A percentile compares a stretch with the other conserved stretches of the same genome.
Conservation (phyloP, 805 yeast species). For the Starmerella scarabaei region DNA sequence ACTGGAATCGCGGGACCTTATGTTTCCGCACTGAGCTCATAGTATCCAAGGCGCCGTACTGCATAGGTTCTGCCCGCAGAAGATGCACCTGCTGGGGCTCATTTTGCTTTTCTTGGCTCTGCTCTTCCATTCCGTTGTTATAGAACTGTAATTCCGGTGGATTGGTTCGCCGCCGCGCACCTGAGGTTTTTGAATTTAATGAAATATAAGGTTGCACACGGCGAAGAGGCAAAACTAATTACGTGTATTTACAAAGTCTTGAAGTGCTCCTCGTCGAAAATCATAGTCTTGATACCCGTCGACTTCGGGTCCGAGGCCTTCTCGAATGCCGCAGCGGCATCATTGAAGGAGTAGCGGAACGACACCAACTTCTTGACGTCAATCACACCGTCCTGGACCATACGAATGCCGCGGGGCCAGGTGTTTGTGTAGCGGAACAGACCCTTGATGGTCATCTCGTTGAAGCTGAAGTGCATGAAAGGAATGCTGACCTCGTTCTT, state of each 20-base stretch:
- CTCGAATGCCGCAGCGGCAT: conserved; percentile 37
- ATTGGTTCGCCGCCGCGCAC: too few species aligned
- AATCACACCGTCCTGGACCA: conserved; percentile 34
- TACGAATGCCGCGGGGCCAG: conserved; percentile 44
- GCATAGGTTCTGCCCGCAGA: too few species aligned
- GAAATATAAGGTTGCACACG: not conserved
- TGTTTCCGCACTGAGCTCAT: not conserved
- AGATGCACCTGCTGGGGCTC: too few species aligned
- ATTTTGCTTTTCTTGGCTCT: too few species aligned
- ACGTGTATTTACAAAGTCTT: too few species aligned
- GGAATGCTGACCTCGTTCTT: conserved; percentile 37
- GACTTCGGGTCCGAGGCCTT: conserved; percentile 32
- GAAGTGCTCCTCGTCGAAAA: conserved; percentile 18
- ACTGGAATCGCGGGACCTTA: conserved; percentile 2
- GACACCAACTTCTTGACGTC: conserved; percentile 38
- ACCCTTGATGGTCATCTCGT: conserved; percentile 40
- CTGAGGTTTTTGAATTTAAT: not conserved
- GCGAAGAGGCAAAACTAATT: not conserved
- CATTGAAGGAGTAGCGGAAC: conserved; percentile 36
- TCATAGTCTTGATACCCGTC: conserved; percentile 38
- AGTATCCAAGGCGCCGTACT: too few species aligned
- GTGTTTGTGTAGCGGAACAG: conserved; percentile 44
- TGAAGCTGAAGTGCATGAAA: conserved; percentile 42
- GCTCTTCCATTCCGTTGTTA: too few species aligned
- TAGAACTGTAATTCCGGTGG: too few species aligned